phyloP scores from a whole-genome alignment of 2,329 filamentous ascomycete genomes.

The Paradendryphiella salina region DNA sequence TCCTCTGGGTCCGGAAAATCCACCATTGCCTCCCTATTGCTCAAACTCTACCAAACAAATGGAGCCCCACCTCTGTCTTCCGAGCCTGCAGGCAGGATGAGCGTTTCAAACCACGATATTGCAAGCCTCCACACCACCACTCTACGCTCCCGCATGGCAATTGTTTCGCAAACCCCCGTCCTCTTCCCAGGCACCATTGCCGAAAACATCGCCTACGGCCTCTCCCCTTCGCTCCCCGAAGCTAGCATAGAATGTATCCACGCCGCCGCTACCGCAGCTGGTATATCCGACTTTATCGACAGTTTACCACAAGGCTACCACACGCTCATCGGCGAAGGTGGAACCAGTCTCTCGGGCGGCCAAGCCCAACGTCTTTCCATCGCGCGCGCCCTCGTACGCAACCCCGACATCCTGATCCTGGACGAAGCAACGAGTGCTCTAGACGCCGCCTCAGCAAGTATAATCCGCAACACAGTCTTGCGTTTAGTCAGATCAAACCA shows the following conservation, averaged over 20 bases:
- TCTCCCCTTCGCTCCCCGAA: slow-evolving; percentile 59
- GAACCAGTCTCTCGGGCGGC: slow-evolving; percentile 73
- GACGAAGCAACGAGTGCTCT: slow-evolving; percentile 87
- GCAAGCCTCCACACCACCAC: slow-evolving; percentile 61
- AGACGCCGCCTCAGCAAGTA: slow-evolving; percentile 68
- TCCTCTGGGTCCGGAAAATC: slow-evolving; percentile 89
- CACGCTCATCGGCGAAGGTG: slow-evolving; percentile 77
- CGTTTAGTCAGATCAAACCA: slow-evolving; percentile 50
- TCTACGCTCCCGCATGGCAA: slow-evolving; percentile 64
- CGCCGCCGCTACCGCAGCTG: slow-evolving; percentile 59
- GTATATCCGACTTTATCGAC: slow-evolving; percentile 75
- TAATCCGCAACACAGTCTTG: slow-evolving; percentile 66
- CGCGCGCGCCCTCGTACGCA: slow-evolving; percentile 73
- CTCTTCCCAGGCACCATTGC: slow-evolving; percentile 78
- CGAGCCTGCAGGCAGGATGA: slow-evolving; percentile 49
- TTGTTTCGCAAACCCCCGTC: slow-evolving; percentile 71
- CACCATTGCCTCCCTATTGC: slow-evolving; percentile 74
- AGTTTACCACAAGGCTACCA: slow-evolving; percentile 72
- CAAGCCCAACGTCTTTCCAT: slow-evolving; percentile 83
- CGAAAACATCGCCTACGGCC: slow-evolving; percentile 82
- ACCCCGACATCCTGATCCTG: slow-evolving; percentile 73
- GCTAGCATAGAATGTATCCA: slow-evolving; percentile 52
- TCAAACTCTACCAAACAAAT: slow-evolving; percentile 66
- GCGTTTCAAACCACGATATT: slow-evolving; percentile 63
- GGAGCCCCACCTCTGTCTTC: not conserved